phyloP scores from a whole-genome alignment of 768 basidiomycete genomes.

The Russula lepida region DNA sequence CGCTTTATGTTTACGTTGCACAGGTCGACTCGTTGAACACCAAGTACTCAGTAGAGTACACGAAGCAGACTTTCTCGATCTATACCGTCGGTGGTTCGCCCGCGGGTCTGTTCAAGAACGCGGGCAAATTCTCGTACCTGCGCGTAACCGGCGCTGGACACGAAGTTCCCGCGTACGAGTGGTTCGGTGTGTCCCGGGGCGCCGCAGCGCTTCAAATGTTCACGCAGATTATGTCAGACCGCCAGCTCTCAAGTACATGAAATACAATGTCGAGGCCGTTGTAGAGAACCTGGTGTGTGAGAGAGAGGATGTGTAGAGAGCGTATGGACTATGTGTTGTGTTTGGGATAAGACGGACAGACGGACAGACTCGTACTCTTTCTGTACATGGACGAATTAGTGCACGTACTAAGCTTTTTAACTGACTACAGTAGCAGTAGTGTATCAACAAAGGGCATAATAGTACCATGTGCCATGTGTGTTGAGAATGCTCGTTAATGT shows the following conservation, averaged over 20 bases:
- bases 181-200: constrained; percentile 23
- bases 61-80: constrained; percentile 35
- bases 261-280: neutral
- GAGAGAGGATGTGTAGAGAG: neutral
- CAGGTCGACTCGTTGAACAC: constrained; percentile 43
- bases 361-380: no score
- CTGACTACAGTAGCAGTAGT: no score
- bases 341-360: no score
- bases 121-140: constrained; percentile 49
- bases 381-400: no score
- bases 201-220: constrained; percentile 30
- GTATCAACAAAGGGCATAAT: no score
- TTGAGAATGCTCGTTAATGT: no score
- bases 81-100: constrained; percentile 44
- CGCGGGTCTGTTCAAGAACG: constrained; percentile 50
- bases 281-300: neutral
- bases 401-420: no score
- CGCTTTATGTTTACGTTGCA: neutral
- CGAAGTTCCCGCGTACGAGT: constrained; percentile 29
- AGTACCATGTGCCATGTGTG: no score
- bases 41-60: constrained; percentile 36
- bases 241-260: constrained; percentile 26
- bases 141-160: constrained; percentile 40
- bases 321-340: no score
- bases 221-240: constrained; percentile 29